These are phyloP conservation scores for Skeletonema costatum DNA, from an alignment of 108 stramenopile species.

Conservation along the genomic window DNA sequence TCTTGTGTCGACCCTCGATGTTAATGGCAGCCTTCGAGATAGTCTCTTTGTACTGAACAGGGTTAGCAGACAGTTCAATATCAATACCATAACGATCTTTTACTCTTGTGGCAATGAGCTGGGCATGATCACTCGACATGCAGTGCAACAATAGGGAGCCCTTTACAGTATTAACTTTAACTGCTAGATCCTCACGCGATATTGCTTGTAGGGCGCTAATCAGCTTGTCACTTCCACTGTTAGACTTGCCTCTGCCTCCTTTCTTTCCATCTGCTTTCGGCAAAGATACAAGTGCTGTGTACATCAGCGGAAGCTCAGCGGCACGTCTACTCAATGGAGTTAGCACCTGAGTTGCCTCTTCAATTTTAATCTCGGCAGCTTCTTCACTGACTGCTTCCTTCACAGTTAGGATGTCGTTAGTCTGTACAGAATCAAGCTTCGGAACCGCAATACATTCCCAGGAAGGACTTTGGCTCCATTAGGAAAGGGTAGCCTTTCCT, in stretches of 20 bases:
- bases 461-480: slow-evolving; percentile 23
- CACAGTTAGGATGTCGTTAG: slow-evolving; percentile 34
- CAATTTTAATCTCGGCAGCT: slow-evolving; percentile 32
- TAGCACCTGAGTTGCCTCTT: slow-evolving; percentile 13
- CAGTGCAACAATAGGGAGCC: slow-evolving; percentile 26
- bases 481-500: slow-evolving; percentile 26
- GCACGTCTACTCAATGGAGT: slow-evolving; percentile 32
- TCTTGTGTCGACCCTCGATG: slow-evolving; percentile 41
- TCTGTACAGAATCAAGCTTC: slow-evolving; percentile 27
- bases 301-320: slow-evolving; percentile 32
- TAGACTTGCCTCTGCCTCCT: slow-evolving; percentile 12
- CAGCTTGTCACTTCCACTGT: slow-evolving; percentile 32
- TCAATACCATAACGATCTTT: slow-evolving; percentile 40
- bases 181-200: slow-evolving; percentile 39
- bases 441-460: slow-evolving; percentile 42
- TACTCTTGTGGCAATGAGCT: slow-evolving; percentile 26
- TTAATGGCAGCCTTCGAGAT: slow-evolving; percentile 12
- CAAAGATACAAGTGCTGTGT: slow-evolving; percentile 27
- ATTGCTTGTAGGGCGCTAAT: slow-evolving; percentile 25
- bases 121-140: slow-evolving; percentile 38
- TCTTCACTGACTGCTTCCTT: slow-evolving; percentile 32
- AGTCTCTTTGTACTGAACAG: slow-evolving; percentile 38
- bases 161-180: slow-evolving; percentile 25
- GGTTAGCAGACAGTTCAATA: slow-evolving; percentile 28
- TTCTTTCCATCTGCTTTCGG: slow-evolving; percentile 11